Percentiles rank a stretch among this genome's conserved stretches.
These are phyloP conservation scores for Wallemia ichthyophaga DNA, from an alignment of 1,284 basidiomycete species.

Conservation along the genomic window DNA sequence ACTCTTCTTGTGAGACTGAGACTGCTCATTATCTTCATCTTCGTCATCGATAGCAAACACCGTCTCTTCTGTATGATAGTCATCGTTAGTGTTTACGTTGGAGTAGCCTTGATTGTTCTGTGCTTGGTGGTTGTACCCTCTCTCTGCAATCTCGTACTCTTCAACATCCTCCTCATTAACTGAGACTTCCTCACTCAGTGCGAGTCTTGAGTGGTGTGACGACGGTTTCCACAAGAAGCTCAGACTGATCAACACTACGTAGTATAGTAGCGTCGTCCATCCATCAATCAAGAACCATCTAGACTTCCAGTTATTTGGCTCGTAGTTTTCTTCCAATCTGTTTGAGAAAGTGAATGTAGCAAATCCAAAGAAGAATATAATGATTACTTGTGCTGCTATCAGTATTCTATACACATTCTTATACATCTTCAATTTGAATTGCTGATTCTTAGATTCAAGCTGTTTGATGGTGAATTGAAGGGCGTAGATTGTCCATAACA, in stretches of 20 bases:
- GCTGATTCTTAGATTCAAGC: slow-evolving; percentile 44
- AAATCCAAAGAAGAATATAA: slow-evolving; percentile 68
- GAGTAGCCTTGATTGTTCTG: slow-evolving; percentile 16
- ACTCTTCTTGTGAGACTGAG: slow-evolving; percentile 9
- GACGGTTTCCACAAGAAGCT: slow-evolving; percentile 84
- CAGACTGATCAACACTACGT: slow-evolving; percentile 46
- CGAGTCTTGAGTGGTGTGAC: slow-evolving; percentile 61
- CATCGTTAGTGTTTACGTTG: slow-evolving; percentile 20
- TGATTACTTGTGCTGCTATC: slow-evolving; percentile 49
- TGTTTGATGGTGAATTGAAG: slow-evolving; percentile 62
- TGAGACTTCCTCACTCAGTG: slow-evolving; percentile 54
- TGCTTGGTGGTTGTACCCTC: slow-evolving; percentile 11
- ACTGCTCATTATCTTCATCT: slow-evolving; percentile 31
- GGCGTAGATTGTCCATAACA: slow-evolving; percentile 83
- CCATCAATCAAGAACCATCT: slow-evolving; percentile 93
- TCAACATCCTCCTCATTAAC: slow-evolving; percentile 77
- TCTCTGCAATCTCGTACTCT: slow-evolving; percentile 49
- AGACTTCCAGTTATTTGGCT: slow-evolving; percentile 67
- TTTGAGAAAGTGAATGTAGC: slow-evolving; percentile 75
- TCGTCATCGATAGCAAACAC: slow-evolving; percentile 60
- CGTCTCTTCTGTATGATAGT: slow-evolving; percentile 33
- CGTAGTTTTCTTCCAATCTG: slow-evolving; percentile 68
- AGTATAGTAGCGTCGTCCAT: slow-evolving; percentile 64
- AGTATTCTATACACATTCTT: slow-evolving; percentile 51
- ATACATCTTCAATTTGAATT: slow-evolving; percentile 33